phyloP scores from a whole-genome alignment of 768 basidiomycete genomes.

The Amanita molliuscula region DNA sequence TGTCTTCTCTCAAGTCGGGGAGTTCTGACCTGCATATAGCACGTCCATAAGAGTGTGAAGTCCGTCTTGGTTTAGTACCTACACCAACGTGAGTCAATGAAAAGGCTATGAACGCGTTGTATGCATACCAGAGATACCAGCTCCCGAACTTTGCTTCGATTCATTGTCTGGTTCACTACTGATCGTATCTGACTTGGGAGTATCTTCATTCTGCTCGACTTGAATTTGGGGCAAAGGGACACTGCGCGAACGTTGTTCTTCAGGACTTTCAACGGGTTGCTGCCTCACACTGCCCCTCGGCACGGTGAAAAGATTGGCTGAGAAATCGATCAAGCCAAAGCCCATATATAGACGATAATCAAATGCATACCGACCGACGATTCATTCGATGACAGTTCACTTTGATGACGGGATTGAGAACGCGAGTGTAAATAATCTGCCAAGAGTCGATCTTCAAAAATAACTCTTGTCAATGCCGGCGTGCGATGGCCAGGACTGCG shows the following conservation, averaged over 20 bases:
- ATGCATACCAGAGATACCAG: too few relatives aligned
- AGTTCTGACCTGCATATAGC: too few relatives aligned
- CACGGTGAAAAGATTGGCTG: neutral
- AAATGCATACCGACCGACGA: neutral
- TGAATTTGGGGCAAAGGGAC: neutral
- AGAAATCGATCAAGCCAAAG: neutral
- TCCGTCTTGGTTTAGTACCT: too few relatives aligned
- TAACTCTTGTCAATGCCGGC: neutral
- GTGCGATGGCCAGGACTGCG: neutral
- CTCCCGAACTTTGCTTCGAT: too few relatives aligned
- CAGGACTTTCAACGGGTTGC: neutral
- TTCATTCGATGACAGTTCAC: neutral
- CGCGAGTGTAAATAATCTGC: neutral
- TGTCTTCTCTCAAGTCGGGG: neutral
- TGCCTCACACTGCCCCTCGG: neutral
- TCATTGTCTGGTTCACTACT: too few relatives aligned
- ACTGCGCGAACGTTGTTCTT: neutral
- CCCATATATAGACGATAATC: neutral
- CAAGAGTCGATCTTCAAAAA: neutral
- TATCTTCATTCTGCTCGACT: neutral
- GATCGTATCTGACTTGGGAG: neutral
- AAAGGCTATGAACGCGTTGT: too few relatives aligned
- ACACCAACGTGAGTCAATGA: too few relatives aligned
- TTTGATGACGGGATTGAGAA: neutral
- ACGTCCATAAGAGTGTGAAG: too few relatives aligned